Evolutionary conservation across 192 early-diverging fungal genomes (phyloP), one percentile per base, ranked within the genome.

Genomic region (Coemansia sp.): DNA sequence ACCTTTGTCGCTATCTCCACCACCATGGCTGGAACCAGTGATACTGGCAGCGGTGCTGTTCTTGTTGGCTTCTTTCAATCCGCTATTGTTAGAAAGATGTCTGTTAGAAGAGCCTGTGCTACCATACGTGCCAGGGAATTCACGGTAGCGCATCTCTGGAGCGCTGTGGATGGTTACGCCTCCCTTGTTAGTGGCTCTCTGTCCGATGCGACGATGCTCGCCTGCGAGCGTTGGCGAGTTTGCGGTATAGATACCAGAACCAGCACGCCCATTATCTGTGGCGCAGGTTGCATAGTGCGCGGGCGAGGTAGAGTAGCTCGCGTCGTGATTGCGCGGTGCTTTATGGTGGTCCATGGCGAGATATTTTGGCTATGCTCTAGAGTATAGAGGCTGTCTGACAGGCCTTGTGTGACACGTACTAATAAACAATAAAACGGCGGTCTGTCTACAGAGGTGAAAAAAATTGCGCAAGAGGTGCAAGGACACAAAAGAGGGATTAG

Each of bases 1-100:
- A 38, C 55, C 15, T 42, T 66, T 66, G 22, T 66, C 64, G 55
- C 42, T 46, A 29, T 35, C 55, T 13, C 20, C 38, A 14, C 19
- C 43, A 48, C 53, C 33, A 54, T 22, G 22, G n/a, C 41, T 56
- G n/a, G 63, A 14, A 32, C 17, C 42, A 57, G 42, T 34, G 42
- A 29, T 35, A 36, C 25, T 40, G 33, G 33, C 10, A 35, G 20
- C n/a, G 53, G 41, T 49, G 34, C 34, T 36, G n/a, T 57, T 57
- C 15, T 25, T 57, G n/a, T 35, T 36, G 13, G 55, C 15, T 13
- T n/a, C 55, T 33, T 36, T 57, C 0, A 57, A 36, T 13, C 55
- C 33, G 55, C 33, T 57, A 9, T 36, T 57, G 55, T 57, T 13
- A 17, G 42, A 45, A 1, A 4, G 1, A 13, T 14, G 55, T 33